Evolutionary conservation across 108 stramenopile genomes (phyloP), one percentile per base, ranked within the genome.

Genomic region (Skeletonema marinoi): DNA sequence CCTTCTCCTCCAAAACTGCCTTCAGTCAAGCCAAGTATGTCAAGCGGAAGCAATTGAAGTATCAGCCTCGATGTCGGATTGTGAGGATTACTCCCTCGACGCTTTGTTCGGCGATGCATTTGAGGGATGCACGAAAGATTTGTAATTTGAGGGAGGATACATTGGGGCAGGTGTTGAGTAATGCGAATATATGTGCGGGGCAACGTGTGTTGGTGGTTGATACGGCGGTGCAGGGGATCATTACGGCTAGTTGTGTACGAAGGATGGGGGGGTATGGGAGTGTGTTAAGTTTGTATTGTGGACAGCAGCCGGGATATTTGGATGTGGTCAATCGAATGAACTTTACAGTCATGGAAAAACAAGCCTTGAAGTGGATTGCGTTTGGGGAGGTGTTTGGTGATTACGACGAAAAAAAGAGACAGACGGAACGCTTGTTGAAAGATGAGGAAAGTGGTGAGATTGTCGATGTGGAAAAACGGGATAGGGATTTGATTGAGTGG

Each of bases 11-110:
- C 77, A 97, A 96, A 79, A 97, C 96, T 2, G 89, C 85, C 48
- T 97, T 89, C 58, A 88, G 89, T 68, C 87, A 93, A 60, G 92
- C 90, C 56, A 97, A 97, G 80, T 97, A 94, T 76, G 85, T 95
- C 35, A 70, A 61, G 3, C 64, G 85, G 33, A 97, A 97, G 68
- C 91, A 93, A 48, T 32, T 73, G 60, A 95, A 97, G 66, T 92
- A 96, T 78, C 90, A 90, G 68, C 86, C 75, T 0, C 88, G 94
- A 1, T 93, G 93, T 84, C 90, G 96, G 6, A 73, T 97, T 19
- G 85, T 94, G 2, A 74, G 88, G 1, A 87, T 90, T 58, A 95
- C 92, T 8, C 81, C 86, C 8, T 33, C 66, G 29, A 80, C 91
- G 21, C 65, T 97, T 10, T 93, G 92, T 65, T 73, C 75, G 54